Evolutionary conservation across 257 asterid species (phyloP).

Genomic region (Salvia rosmarinus): DNA sequence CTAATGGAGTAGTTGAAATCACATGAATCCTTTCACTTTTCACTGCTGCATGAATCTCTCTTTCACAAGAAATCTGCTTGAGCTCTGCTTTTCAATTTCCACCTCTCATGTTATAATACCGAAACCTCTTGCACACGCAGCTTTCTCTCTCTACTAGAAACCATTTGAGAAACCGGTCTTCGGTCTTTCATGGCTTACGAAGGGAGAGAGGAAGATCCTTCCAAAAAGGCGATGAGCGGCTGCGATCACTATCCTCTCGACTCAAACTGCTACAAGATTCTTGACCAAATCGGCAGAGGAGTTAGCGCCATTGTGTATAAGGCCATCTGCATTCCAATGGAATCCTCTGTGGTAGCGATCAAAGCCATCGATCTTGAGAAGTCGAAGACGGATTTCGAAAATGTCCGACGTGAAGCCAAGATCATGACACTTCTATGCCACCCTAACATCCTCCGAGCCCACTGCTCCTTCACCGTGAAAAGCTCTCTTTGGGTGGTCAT

Average conservation of each 20-base stretch:
- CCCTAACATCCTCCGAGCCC: slow-evolving; percentile 81
- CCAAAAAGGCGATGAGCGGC: slow-evolving; percentile 17
- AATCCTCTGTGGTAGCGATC: slow-evolving; percentile 64
- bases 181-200: slow-evolving; percentile 36
- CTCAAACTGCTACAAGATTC: slow-evolving; percentile 48
- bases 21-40: slow-evolving; percentile 37
- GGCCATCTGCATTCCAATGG: slow-evolving; percentile 65
- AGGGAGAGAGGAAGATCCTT: slow-evolving; percentile 29
- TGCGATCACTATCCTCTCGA: slow-evolving; percentile 34
- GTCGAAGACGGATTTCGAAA: slow-evolving; percentile 58
- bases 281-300: slow-evolving; percentile 73
- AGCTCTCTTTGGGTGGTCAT: slow-evolving; percentile 81
- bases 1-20: slow-evolving; percentile 34
- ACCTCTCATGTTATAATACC: slow-evolving; percentile 5
- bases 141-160: too few relatives aligned
- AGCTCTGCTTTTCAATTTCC: slow-evolving; percentile 25
- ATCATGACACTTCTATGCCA: slow-evolving; percentile 67
- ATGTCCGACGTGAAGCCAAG: slow-evolving; percentile 72
- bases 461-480: slow-evolving; percentile 75
- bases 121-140: background rate
- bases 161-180: too few relatives aligned
- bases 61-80: slow-evolving; percentile 42
- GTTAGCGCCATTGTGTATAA: slow-evolving; percentile 74
- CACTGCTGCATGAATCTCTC: slow-evolving; percentile 22
- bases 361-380: slow-evolving; percentile 81